Base-by-base conservation (phyloP, 192 early-diverging fungal species). In the Physocladia obscura region DNA sequence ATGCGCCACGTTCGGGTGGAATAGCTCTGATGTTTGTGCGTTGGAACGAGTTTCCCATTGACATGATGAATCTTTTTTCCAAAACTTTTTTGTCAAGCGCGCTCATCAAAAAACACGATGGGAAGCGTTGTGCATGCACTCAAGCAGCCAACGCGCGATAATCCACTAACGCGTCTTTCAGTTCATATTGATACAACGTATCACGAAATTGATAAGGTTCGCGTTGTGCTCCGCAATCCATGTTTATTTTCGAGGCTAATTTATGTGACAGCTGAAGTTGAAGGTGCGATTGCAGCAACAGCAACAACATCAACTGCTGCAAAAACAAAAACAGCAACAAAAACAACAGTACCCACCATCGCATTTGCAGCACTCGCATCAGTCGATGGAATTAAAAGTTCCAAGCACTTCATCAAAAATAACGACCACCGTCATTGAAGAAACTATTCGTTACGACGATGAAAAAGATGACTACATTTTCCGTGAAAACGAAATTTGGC, bases 1-100 rank as follows among this genome's bases (percentile, higher is more conserved):
- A 97, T 64, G 91, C 91, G 49, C 95, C 95, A 31, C 90, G 84
- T 62, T 92, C 89, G 27, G 95, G 95, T 13, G 95, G 90, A 15
- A 82, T 82, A 15, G 84, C 78, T 0, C 82, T 81, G 44, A 68
- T 57, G 32, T 35, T 34, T 8, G 50, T 68, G n/a, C 65, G 65
- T 39, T 68, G 65, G 54, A 68, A 68, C 38, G 11, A 39, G 37
- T 68, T 68, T 49, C 65, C 65, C 65, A 68, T 68, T 3, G 65
- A 68, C 65, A 68, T 68, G 62, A 36, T 61, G 17, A n/a, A n/a
- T n/a, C n/a, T n/a, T n/a, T n/a, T n/a, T n/a, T n/a, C n/a, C n/a
- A n/a, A n/a, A n/a, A n/a, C n/a, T n/a, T n/a, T n/a, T n/a, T n/a
- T n/a, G n/a, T n/a, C n/a, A n/a, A n/a, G n/a, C n/a, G n/a, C n/a